Base-by-base conservation (phyloP, 2,329 filamentous ascomycete genomes). In the Botrytis paeoniae region DNA sequence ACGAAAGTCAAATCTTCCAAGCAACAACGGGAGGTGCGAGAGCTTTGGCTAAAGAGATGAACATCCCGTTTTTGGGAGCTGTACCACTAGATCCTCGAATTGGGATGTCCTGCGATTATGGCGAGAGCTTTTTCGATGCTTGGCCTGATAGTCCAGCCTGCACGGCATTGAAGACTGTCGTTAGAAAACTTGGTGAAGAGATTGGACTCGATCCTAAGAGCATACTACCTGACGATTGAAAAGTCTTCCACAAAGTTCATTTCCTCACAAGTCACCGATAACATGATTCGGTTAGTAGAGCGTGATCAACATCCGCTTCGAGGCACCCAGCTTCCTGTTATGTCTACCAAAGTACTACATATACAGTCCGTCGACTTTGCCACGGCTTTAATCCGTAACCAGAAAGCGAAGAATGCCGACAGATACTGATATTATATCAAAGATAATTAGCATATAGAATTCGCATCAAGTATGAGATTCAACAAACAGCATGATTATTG, bases 91-190 rank as follows among this genome's bases (percentile, higher is more conserved):
- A 99, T 80, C 95, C 96, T 5, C 86, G 95, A 75, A 97, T 99
- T 77, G 93, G 96, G 14, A 97, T 98, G 93, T 92, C 95, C 4
- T 98, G 95, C 80, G 96, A 99, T 82, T 98, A 93, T 82, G 96
- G 97, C 8, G 96, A 99, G 88, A 98, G 94, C 82, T 99, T 97
- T 83, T 93, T 98, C 80, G 95, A 98, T 80, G 91, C 90, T 37
- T 99, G 94, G 82, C 94, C 95, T 0, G 95, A 98, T 78, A 97
- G 94, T 77, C 95, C 96, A 48, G 95, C 96, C 1, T 97, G 94
- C 79, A 85, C 87, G 77, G 95, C 95, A 4, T 89, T 99, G 74
- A 91, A 89, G 83, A 85, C 86, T 51, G 95, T 99, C 16, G 95
- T 99, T 51, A 89, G 88, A 79, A 88, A 88, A 65, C 86, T 98